Evolutionary conservation across 2,329 filamentous ascomycete species (phyloP), one percentile per base, ranked within the genome.

Genomic region (Penicillium sclerotigenum): DNA sequence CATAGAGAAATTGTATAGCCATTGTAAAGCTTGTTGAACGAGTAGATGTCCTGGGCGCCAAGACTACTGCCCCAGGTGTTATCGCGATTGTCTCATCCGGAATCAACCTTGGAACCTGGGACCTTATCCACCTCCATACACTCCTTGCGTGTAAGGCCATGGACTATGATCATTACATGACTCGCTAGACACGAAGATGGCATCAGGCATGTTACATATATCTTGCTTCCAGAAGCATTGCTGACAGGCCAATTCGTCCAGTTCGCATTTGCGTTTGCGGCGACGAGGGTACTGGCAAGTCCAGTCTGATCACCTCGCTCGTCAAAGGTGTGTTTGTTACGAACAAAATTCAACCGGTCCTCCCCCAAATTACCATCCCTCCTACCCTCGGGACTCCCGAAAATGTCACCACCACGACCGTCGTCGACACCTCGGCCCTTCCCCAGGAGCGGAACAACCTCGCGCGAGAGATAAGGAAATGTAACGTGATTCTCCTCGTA

Each of bases 281-380:
- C 70, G 94, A 99, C 74, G 93, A 97, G 77, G 89, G 89, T 67
- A 91, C 89, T n/a, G 91, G 91, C 67, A 96, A 96, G 78, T 94
- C 89, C 58, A 94, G 90, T 74, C 82, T 96, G 73, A 95, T 96
- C 71, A 94, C 92, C 54, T 95, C 91, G 55, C 86, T 99, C 37
- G 93, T 99, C 73, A 97, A 97, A 73, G 93, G 97, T 72, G 89
- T 93, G 73, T 99, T 97, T 75, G 90, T 97, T 67, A 90, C 89
- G 62, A 90, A 90, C 76, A 96, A 95, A 79, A 97, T 99, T 69
- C 93, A 97, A 73, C 84, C 92, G 14, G 89, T 97, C 59, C 86
- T 99, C 10, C 94, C 94, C 22, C 90, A 93, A 72, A 95, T 99
- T 64, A 97, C 92, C 26, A 91, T 99, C 36, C 93, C 93, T 38